phyloP scores from a whole-genome alignment of 169 alveolate genomes.

The Plasmodium ovale region DNA sequence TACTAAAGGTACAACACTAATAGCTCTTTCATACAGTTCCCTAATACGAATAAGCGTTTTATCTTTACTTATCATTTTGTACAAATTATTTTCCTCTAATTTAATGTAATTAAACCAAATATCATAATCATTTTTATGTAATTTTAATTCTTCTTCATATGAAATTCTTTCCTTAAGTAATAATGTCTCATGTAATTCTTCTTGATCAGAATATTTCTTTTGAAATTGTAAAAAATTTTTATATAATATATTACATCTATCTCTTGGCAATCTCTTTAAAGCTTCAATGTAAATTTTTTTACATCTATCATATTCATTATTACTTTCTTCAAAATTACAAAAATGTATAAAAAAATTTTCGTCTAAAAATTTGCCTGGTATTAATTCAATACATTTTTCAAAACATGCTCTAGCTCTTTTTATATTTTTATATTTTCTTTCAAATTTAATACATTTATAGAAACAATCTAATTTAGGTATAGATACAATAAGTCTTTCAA shows the following conservation, averaged over 20 bases:
- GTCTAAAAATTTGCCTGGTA: constrained; percentile 92
- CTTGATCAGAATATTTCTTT: constrained; percentile 93
- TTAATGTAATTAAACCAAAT: constrained; percentile 96
- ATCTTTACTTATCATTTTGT: constrained; percentile 74
- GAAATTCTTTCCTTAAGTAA: constrained; percentile 87
- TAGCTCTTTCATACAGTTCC: constrained; percentile 95
- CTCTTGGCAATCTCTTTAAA: constrained; percentile 92
- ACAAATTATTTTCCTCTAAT: constrained; percentile 93
- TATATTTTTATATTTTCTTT: constrained; percentile 91
- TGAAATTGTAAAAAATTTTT: constrained; percentile 93
- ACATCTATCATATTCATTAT: constrained; percentile 93
- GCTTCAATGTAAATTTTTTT: constrained; percentile 95
- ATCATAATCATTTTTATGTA: constrained; percentile 93
- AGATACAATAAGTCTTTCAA: constrained; percentile 92
- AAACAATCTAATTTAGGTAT: constrained; percentile 93
- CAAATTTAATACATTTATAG: constrained; percentile 96
- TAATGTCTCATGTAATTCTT: constrained; percentile 92
- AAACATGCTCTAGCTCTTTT: constrained; percentile 91
- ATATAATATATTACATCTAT: constrained; percentile 90
- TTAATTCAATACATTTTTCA: constrained; percentile 90
- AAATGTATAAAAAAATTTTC: constrained; percentile 95
- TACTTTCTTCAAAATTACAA: constrained; percentile 94
- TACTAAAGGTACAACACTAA: constrained; percentile 93
- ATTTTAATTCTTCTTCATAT: constrained; percentile 87
- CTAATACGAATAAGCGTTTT: constrained; percentile 85